A percentile compares a stretch with the other conserved stretches of the same genome.
Conservation (phyloP, 768 basidiomycete genomes). For the Phlebiopsis flavidoalba region DNA sequence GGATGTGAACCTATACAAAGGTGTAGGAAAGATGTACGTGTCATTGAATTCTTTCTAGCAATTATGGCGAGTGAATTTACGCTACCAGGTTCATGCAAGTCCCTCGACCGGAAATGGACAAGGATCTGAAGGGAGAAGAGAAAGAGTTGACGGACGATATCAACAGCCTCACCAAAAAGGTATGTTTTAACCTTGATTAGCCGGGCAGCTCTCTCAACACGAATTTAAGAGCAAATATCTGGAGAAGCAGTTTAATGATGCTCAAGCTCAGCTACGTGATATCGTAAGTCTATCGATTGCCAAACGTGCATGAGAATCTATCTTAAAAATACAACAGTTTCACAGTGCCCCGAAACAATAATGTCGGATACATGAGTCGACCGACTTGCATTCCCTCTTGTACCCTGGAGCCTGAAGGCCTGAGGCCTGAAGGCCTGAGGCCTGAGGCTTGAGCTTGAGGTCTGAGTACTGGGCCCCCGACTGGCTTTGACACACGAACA, state of each 20-base stretch:
- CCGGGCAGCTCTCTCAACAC: background rate
- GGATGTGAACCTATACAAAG: constrained; percentile 84
- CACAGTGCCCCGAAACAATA: constrained; percentile 38
- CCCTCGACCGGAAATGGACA: constrained; percentile 75
- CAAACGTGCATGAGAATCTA: background rate
- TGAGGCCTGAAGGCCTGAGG: no score
- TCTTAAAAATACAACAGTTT: constrained; percentile 35
- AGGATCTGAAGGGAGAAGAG: constrained; percentile 68
- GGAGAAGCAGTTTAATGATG: constrained; percentile 91
- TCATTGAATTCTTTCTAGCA: background rate
- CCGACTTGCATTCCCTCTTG: no score
- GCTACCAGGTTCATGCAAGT: constrained; percentile 75
- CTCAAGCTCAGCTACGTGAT: constrained; percentile 80
- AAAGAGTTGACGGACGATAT: constrained; percentile 85
- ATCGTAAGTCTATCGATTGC: constrained; percentile 47
- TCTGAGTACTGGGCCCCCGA: no score
- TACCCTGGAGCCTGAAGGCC: no score
- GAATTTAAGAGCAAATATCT: constrained; percentile 72
- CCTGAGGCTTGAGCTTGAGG: no score
- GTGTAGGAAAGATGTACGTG: constrained; percentile 90
- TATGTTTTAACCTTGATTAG: constrained; percentile 21
- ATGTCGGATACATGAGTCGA: background rate
- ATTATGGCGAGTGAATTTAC: background rate
- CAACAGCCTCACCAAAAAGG: constrained; percentile 80
- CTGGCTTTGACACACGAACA: no score